Percentiles rank a stretch among this genome's conserved stretches.
These are phyloP conservation scores for Erodium trifolium DNA, from an alignment of 441 rosid genomes.

Conservation along the genomic window DNA sequence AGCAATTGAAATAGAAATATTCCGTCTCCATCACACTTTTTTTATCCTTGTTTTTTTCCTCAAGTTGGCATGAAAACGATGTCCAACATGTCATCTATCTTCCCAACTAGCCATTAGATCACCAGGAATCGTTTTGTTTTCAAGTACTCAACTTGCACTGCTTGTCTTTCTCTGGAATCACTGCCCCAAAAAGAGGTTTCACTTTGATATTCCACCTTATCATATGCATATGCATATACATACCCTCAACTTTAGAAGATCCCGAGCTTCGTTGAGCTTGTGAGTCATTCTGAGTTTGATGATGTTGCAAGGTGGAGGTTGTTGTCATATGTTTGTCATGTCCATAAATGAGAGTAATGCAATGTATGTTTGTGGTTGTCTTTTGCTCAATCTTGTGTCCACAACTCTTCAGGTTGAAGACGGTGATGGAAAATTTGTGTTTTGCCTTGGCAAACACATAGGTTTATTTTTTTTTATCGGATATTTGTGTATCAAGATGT, in stretches of 20 bases:
- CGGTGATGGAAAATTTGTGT: background rate
- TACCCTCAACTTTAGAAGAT: background rate
- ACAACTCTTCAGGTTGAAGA: background rate
- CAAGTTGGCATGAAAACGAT: constrained; percentile 2
- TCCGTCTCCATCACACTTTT: background rate
- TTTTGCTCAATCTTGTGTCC: background rate
- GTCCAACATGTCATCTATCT: background rate
- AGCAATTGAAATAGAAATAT: background rate
- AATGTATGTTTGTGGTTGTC: background rate
- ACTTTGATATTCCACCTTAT: background rate
- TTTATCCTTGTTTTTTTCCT: background rate
- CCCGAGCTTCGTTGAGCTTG: background rate
- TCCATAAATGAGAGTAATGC: background rate
- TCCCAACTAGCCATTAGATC: constrained; percentile 6
- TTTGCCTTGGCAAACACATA: background rate
- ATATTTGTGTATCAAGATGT: no score
- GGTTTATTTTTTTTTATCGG: background rate
- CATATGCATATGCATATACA: background rate
- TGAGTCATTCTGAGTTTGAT: background rate
- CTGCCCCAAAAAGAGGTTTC: background rate
- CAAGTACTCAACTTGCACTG: background rate
- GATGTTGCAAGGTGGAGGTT: no score
- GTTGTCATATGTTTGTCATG: no score
- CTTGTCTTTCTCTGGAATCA: background rate
- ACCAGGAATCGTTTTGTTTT: constrained; percentile 1